phyloP scores from a whole-genome alignment of 305 asterid genomes.

The Solanum hybrid region DNA sequence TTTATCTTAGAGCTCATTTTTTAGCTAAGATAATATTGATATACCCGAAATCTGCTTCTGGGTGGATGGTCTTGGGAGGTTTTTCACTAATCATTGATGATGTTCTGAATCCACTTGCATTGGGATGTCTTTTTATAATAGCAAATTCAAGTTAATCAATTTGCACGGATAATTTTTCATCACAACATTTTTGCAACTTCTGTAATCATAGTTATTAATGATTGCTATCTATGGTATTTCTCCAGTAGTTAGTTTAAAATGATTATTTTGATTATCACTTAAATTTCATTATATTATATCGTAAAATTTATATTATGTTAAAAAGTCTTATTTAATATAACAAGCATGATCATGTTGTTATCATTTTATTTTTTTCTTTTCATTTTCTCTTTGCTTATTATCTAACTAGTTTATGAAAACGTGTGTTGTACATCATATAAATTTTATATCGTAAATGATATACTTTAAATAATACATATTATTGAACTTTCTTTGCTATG shows the following conservation, averaged over 20 bases:
- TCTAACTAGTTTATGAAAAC: no score
- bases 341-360: neutral
- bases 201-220: neutral
- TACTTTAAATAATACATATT: neutral
- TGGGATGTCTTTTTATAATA: neutral
- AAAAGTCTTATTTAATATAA: neutral
- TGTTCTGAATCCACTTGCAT: neutral
- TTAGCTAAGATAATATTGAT: no score
- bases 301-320: neutral
- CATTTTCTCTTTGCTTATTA: no score
- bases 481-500: neutral
- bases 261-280: no score
- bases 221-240: neutral
- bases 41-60: neutral
- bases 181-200: neutral
- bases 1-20: no score
- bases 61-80: neutral
- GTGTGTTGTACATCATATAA: no score
- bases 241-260: neutral
- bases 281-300: no score
- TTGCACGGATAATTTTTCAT: neutral
- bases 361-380: no score
- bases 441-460: no score
- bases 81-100: neutral
- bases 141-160: neutral